Evolutionary conservation across 257 asterid species (phyloP).

Genomic region (Nicotiana paniculata): DNA sequence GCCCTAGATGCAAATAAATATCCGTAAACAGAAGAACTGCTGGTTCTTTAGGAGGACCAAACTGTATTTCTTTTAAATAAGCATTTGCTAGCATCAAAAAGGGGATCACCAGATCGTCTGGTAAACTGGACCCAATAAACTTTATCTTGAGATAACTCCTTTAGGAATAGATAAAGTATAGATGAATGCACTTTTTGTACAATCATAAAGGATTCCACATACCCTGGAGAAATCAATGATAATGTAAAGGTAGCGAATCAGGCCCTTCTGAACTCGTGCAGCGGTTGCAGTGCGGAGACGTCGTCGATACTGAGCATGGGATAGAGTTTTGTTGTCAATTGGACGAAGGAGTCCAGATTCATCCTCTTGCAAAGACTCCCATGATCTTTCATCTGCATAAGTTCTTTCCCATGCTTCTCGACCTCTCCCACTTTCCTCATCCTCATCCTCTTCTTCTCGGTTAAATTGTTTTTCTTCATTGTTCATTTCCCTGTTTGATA

Average conservation of each 20-base stretch:
- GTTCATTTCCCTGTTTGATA: conserved; percentile 26
- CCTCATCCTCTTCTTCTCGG: conserved; percentile 69
- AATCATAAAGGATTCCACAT: conserved; percentile 12
- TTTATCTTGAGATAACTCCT: background rate
- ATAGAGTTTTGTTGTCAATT: conserved; percentile 72
- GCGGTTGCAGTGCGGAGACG: conserved; percentile 72
- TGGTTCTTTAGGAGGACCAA: background rate
- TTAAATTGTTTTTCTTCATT: conserved; percentile 38
- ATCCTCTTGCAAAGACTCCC: conserved; percentile 98
- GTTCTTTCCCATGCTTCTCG: conserved; percentile 89
- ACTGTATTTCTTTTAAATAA: background rate
- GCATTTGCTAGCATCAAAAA: background rate
- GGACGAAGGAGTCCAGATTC: conserved; percentile 94
- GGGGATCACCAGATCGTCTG: background rate
- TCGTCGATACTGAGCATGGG: conserved; percentile 84
- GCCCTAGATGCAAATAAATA: background rate
- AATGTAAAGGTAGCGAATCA: conserved; percentile 77
- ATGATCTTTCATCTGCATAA: conserved; percentile 89
- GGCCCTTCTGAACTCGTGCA: conserved; percentile 81
- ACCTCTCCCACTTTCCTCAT: conserved; percentile 55
- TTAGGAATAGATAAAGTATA: background rate
- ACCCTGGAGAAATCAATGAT: conserved; percentile 86
- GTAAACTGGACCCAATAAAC: background rate
- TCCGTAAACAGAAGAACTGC: background rate
- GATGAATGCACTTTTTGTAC: background rate